Evolutionary conservation across 225 moss, liverwort and hornwort genomes (phyloP).

Genomic region (Anthoceros angustus): DNA sequence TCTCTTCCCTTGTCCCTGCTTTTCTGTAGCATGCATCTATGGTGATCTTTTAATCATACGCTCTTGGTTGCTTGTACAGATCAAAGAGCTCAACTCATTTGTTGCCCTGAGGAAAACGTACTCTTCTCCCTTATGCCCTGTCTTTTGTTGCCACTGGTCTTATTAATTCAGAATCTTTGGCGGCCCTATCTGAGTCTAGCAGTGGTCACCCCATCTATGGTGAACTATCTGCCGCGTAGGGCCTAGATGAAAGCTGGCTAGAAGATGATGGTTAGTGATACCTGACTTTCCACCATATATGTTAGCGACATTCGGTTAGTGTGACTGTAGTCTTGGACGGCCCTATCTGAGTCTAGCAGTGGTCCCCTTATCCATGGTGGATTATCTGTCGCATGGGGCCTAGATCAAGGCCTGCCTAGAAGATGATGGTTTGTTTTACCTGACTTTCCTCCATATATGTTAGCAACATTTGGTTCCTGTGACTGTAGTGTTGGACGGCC

Average conservation of each 20-base stretch:
- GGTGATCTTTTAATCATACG: background rate
- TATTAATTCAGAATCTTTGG: background rate
- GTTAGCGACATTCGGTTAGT: background rate
- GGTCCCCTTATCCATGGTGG: background rate
- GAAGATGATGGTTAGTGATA: constrained; percentile 7
- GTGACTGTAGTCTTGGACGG: background rate
- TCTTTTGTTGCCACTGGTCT: background rate
- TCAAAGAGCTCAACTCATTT: constrained; percentile 93
- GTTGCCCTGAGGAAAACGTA: constrained; percentile 84
- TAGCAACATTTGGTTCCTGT: background rate
- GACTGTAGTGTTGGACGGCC: background rate
- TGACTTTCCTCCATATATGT: background rate
- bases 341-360: constrained; percentile 8
- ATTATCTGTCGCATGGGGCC: constrained; percentile 7
- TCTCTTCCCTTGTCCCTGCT: background rate
- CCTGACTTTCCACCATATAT: constrained; percentile 3
- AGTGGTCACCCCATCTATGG: constrained; percentile 2
- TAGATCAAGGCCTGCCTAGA: background rate
- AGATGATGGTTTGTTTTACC: constrained; percentile 3
- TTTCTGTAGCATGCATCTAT: background rate
- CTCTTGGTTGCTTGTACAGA: constrained; percentile 20
- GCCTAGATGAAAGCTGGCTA: constrained; percentile 4
- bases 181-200: constrained; percentile 9
- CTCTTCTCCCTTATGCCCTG: background rate
- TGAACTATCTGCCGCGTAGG: constrained; percentile 9